Evolutionary conservation across 2,329 filamentous ascomycete genomes (phyloP).

Genomic region (Pseudogymnoascus sp.): DNA sequence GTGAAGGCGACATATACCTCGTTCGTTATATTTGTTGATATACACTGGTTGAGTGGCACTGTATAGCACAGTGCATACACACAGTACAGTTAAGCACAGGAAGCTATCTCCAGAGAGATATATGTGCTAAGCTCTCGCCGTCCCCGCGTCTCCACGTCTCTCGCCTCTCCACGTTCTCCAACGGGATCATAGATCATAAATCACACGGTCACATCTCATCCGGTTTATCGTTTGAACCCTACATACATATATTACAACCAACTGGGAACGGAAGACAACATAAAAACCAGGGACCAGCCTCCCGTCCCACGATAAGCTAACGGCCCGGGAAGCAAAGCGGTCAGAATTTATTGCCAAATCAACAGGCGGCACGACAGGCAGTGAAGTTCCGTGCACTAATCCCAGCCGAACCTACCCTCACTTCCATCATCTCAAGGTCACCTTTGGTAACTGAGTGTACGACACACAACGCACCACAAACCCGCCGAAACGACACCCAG

Average conservation of each 20-base stretch:
- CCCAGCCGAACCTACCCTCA: slow-evolving; percentile 6
- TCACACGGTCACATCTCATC: background rate
- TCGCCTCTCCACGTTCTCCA: background rate
- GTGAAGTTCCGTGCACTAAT: slow-evolving; percentile 9
- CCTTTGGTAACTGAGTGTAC: slow-evolving; percentile 3
- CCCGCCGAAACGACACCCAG: background rate
- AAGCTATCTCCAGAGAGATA: background rate
- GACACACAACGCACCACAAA: slow-evolving; percentile 6
- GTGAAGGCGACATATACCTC: background rate
- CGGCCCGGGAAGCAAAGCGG: slow-evolving; percentile 3
- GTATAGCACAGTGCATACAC: no score
- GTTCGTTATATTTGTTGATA: slow-evolving; percentile 3
- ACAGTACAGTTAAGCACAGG: background rate
- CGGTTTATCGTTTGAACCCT: background rate
- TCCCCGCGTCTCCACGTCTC: background rate
- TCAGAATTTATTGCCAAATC: slow-evolving; percentile 7
- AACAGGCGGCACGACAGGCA: slow-evolving; percentile 1
- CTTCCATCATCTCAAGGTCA: background rate
- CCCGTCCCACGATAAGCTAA: slow-evolving; percentile 7
- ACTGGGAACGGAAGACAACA: background rate
- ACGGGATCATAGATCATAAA: background rate
- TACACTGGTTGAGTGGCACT: background rate
- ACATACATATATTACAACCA: background rate
- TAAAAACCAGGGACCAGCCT: background rate
- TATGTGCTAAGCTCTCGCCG: background rate